phyloP scores from a whole-genome alignment of 805 yeast genomes.

The Clavispora fructus region DNA sequence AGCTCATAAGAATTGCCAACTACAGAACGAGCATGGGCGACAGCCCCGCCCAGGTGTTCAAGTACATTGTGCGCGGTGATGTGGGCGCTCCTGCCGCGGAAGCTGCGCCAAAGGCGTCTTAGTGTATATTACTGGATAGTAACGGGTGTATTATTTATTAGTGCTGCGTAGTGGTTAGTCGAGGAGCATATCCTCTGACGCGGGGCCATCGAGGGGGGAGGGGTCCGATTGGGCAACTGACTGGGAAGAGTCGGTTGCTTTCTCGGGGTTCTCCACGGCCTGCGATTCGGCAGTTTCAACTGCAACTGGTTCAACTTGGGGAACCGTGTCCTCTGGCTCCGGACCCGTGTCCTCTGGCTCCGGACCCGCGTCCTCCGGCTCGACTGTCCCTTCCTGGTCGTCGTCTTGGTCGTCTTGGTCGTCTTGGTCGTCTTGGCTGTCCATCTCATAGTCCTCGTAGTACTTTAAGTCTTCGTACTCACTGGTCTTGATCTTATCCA shows the following conservation, averaged over 20 bases:
- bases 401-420: constrained; percentile 10
- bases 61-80: constrained; percentile 54
- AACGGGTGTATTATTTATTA: background rate
- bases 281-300: no score
- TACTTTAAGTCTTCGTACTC: constrained; percentile 25
- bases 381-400: no score
- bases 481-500: constrained; percentile 22
- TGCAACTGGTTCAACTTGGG: no score
- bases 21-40: constrained; percentile 69
- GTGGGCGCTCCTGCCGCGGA: background rate
- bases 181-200: background rate
- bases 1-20: constrained; percentile 62
- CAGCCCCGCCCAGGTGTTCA: constrained; percentile 46
- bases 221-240: no score
- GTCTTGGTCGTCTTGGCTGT: constrained; percentile 9
- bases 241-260: no score
- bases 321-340: no score
- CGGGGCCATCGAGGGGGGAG: background rate
- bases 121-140: background rate
- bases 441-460: constrained; percentile 17
- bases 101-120: background rate
- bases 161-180: background rate
- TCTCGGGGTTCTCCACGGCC: no score
- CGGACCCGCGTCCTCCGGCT: constrained; percentile 9
- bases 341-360: no score